Conservation (phyloP, 1,284 basidiomycete species). For the Fomitopsis palustris region DNA sequence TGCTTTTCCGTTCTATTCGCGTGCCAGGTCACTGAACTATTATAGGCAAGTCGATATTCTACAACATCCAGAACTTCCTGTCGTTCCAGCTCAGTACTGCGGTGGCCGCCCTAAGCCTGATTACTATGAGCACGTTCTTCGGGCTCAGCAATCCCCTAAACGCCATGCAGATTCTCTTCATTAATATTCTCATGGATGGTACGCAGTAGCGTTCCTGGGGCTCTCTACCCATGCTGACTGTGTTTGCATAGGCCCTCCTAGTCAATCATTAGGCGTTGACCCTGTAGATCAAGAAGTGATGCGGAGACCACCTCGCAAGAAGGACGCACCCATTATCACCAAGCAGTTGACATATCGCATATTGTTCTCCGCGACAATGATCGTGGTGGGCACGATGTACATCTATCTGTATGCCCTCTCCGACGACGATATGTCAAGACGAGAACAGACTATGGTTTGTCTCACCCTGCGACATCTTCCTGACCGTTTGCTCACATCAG, state of each 20-base stretch:
- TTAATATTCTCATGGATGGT: slow-evolving; percentile 99
- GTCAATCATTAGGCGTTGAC: slow-evolving; percentile 95
- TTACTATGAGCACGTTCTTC: slow-evolving; percentile 90
- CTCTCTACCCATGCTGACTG: not conserved
- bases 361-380: slow-evolving; percentile 86
- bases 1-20: not conserved
- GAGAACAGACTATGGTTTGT: slow-evolving; percentile 93
- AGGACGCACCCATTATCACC: slow-evolving; percentile 87
- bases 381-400: slow-evolving; percentile 86
- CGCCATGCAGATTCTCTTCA: slow-evolving; percentile 98
- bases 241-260: slow-evolving; percentile 74
- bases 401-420: slow-evolving; percentile 82
- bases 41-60: slow-evolving; percentile 92
- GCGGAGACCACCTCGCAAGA: slow-evolving; percentile 83
- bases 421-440: slow-evolving; percentile 76
- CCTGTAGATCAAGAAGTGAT: slow-evolving; percentile 91
- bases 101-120: slow-evolving; percentile 90
- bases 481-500: not conserved
- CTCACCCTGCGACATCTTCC: not conserved
- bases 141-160: slow-evolving; percentile 91
- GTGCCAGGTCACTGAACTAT: not conserved
- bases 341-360: slow-evolving; percentile 74
- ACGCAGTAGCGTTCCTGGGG: slow-evolving; percentile 21
- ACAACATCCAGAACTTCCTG: slow-evolving; percentile 98
- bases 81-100: slow-evolving; percentile 97